phyloP scores from a whole-genome alignment of 2,329 filamentous ascomycete genomes.

The Thermothelomyces thermophilus region DNA sequence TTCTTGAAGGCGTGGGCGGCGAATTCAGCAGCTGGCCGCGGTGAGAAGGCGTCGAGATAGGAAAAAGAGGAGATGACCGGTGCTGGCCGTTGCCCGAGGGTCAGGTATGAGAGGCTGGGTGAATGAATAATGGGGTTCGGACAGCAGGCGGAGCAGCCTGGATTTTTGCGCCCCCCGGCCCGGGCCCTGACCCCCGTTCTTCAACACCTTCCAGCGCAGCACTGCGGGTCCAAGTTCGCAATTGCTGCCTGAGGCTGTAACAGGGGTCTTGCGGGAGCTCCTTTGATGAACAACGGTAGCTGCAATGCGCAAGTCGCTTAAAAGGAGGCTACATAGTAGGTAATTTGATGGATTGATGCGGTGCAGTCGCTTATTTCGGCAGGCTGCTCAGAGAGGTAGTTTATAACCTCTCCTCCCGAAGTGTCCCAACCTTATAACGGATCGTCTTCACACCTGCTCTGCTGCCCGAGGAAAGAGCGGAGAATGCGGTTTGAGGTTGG shows the following conservation, averaged over 20 bases:
- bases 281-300: not conserved
- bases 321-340: too few species aligned
- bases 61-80: conserved; percentile 15
- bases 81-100: conserved; percentile 20
- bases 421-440: too few species aligned
- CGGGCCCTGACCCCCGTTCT: not conserved
- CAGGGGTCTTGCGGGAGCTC: not conserved
- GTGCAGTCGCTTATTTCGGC: too few species aligned
- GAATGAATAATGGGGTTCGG: conserved; percentile 17
- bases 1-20: not conserved
- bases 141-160: conserved; percentile 21
- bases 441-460: too few species aligned
- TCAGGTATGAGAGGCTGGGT: conserved; percentile 25
- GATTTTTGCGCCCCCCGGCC: conserved; percentile 20
- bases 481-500: conserved; percentile 9
- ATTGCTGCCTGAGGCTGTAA: conserved; percentile 19
- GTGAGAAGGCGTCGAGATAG: conserved; percentile 7
- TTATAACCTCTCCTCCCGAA: too few species aligned
- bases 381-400: too few species aligned
- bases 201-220: conserved; percentile 10
- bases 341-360: too few species aligned
- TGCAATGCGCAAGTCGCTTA: not conserved
- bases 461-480: not conserved
- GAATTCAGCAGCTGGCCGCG: conserved; percentile 7
- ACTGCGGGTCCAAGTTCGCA: not conserved